A percentile compares a stretch with the other conserved stretches of the same genome.
These are phyloP conservation scores for Scalesia atractyloides DNA, from an alignment of 129 eudicot species.

Conservation along the genomic window DNA sequence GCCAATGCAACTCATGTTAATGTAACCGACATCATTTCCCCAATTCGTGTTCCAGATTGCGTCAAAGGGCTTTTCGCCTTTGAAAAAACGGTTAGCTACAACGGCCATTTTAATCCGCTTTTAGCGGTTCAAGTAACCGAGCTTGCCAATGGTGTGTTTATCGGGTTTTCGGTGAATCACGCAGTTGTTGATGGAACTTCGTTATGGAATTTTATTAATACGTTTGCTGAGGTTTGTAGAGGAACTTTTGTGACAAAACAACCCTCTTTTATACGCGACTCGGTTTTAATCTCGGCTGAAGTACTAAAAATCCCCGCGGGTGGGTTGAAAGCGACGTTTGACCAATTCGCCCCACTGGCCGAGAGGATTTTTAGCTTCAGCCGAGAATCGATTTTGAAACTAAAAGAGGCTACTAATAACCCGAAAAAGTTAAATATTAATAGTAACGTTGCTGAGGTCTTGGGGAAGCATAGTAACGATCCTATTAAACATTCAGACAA, in stretches of 20 bases:
- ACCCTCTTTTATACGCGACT: conserved; percentile 61
- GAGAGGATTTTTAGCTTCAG: conserved; percentile 80
- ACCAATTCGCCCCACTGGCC: conserved; percentile 49
- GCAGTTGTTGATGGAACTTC: conserved; percentile 90
- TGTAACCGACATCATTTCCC: conserved; percentile 45
- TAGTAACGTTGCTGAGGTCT: conserved; percentile 48
- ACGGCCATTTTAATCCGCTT: conserved; percentile 64
- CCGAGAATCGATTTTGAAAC: conserved; percentile 57
- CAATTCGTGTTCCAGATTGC: conserved; percentile 47
- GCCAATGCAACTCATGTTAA: conserved; percentile 45
- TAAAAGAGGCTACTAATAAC: conserved; percentile 54
- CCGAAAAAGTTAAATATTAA: conserved; percentile 21
- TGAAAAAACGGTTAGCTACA: conserved; percentile 58
- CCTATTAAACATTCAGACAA: conserved; percentile 29
- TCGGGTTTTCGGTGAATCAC: conserved; percentile 76
- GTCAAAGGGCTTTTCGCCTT: conserved; percentile 58
- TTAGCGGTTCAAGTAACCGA: conserved; percentile 78
- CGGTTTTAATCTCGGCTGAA: conserved; percentile 57
- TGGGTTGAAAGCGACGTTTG: conserved; percentile 66
- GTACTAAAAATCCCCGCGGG: conserved; percentile 58
- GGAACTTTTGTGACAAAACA: conserved; percentile 45
- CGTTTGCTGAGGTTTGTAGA: conserved; percentile 64
- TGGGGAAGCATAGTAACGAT: conserved; percentile 66
- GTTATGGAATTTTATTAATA: conserved; percentile 76
- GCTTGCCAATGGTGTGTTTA: conserved; percentile 61